Percentiles rank a stretch among this genome's conserved stretches.
These are phyloP conservation scores for Aspergillus ibericus DNA, from an alignment of 2,329 filamentous ascomycete genomes.

Conservation along the genomic window DNA sequence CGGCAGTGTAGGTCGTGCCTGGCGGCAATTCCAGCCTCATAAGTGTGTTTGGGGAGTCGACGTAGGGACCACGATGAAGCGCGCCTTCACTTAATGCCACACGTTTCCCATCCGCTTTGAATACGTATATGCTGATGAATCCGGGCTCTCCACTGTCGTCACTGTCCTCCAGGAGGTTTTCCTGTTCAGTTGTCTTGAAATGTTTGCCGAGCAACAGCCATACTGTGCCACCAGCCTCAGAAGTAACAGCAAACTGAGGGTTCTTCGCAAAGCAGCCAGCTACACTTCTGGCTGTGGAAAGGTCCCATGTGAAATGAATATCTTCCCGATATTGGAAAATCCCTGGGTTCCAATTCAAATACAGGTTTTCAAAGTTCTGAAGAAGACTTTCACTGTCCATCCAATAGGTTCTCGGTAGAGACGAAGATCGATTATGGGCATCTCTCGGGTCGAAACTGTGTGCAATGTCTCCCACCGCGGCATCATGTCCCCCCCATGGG, in stretches of 20 bases:
- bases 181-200: constrained; percentile 61
- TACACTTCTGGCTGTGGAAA: constrained; percentile 55
- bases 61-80: constrained; percentile 75
- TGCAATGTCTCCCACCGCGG: constrained; percentile 32
- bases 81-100: constrained; percentile 73
- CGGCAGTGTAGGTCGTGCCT: constrained; percentile 58
- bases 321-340: constrained; percentile 82
- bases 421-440: constrained; percentile 22
- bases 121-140: constrained; percentile 86
- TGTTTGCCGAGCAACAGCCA: constrained; percentile 89
- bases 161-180: constrained; percentile 51
- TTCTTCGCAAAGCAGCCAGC: constrained; percentile 71
- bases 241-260: constrained; percentile 59
- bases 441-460: constrained; percentile 9
- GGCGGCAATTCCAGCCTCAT: constrained; percentile 67
- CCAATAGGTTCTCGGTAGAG: constrained; percentile 80
- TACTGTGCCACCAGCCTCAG: constrained; percentile 59
- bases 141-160: constrained; percentile 58
- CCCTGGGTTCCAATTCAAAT: constrained; percentile 93
- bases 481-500: constrained; percentile 78
- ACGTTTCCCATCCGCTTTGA: constrained; percentile 67
- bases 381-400: constrained; percentile 83
- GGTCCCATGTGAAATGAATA: constrained; percentile 82
- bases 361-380: constrained; percentile 92
- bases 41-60: constrained; percentile 90